phyloP scores from a whole-genome alignment of 208 protist species.

The Acanthamoeba rhysodes region DNA sequence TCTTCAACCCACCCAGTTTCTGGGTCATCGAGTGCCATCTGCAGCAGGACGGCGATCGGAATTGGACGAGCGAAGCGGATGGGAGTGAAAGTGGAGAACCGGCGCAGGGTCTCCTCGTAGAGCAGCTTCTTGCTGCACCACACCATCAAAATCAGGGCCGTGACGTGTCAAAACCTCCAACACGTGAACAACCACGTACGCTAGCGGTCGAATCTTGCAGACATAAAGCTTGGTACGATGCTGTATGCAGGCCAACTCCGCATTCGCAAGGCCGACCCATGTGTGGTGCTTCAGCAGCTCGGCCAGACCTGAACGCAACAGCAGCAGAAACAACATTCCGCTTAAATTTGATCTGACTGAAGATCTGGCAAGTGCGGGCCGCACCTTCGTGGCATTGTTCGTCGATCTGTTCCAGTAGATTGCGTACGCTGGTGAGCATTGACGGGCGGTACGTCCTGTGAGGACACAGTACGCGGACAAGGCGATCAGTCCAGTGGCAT shows the following conservation, averaged over 20 bases:
- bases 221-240: constrained; percentile 82
- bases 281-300: constrained; percentile 69
- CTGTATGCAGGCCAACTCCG: constrained; percentile 69
- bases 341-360: background rate
- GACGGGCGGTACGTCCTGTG: constrained; percentile 39
- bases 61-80: constrained; percentile 67
- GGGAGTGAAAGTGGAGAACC: constrained; percentile 70
- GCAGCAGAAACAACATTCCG: background rate
- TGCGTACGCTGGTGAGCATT: constrained; percentile 73
- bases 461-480: background rate
- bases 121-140: constrained; percentile 75
- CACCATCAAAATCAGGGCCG: background rate
- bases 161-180: background rate
- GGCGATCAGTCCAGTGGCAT: background rate
- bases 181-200: constrained; percentile 6
- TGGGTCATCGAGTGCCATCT: constrained; percentile 65
- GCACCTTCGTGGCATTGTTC: constrained; percentile 54
- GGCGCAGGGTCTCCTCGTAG: constrained; percentile 74
- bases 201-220: constrained; percentile 60
- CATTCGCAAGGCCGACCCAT: constrained; percentile 73
- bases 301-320: constrained; percentile 42
- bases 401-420: constrained; percentile 43
- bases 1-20: constrained; percentile 76
- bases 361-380: background rate
- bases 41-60: constrained; percentile 54